A percentile compares a stretch with the other conserved stretches of the same genome.
Evolutionary conservation across 2,329 filamentous ascomycete genomes (phyloP).

Genomic region (Pleurostoma richardsiae): DNA sequence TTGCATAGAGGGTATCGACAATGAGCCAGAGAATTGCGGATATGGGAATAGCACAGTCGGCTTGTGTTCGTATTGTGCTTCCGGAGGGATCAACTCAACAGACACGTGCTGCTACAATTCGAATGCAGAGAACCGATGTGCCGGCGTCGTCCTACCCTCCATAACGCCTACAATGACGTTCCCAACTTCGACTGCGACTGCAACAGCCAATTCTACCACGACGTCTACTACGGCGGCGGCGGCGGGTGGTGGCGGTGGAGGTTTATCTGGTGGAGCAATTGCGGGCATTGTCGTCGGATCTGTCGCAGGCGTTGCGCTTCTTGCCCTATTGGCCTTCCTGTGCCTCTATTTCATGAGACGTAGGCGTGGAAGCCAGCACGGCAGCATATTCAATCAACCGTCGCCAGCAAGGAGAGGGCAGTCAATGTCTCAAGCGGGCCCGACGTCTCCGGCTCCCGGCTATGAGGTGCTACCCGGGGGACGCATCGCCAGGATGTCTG

Average conservation of each 20-base stretch:
- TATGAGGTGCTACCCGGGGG: constrained; percentile 79
- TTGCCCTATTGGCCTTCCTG: constrained; percentile 66
- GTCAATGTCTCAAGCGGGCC: constrained; percentile 30
- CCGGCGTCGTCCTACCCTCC: constrained; percentile 71
- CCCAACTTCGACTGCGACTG: constrained; percentile 37
- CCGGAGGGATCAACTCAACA: constrained; percentile 82
- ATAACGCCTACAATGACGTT: constrained; percentile 66
- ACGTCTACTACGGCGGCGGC: constrained; percentile 14
- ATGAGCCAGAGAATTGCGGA: constrained; percentile 85
- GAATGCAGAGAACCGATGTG: constrained; percentile 67
- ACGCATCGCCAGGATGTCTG: constrained; percentile 92
- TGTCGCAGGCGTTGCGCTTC: constrained; percentile 62
- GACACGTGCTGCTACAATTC: constrained; percentile 92
- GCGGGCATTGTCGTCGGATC: constrained; percentile 86
- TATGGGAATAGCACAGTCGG: constrained; percentile 68
- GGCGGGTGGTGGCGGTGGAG: constrained; percentile 20
- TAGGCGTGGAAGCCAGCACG: constrained; percentile 55
- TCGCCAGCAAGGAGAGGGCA: constrained; percentile 59
- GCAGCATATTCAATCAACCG: constrained; percentile 85
- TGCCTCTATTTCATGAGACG: constrained; percentile 52
- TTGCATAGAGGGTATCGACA: constrained; percentile 72
- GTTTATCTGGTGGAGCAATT: constrained; percentile 78
- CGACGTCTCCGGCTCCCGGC: constrained; percentile 36
- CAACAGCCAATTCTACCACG: constrained; percentile 32
- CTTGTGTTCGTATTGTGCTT: constrained; percentile 80